Percentiles rank a stretch among this genome's conserved stretches.
phyloP scores from a whole-genome alignment of 2,329 filamentous ascomycete genomes.

The Gyromitra esculenta region DNA sequence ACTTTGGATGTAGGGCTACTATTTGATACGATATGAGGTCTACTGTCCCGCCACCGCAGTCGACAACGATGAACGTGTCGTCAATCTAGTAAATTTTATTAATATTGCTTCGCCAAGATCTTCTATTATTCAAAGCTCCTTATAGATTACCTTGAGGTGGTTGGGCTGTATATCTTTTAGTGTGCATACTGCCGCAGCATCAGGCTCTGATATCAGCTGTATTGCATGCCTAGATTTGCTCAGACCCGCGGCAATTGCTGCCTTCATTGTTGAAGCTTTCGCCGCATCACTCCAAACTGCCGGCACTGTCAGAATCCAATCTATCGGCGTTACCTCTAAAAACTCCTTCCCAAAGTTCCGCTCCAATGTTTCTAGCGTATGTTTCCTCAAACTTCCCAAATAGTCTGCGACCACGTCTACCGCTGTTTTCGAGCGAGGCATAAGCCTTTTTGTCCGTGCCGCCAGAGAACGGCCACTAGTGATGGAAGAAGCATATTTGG shows the following conservation, averaged over 20 bases:
- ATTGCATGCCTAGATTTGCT: constrained; percentile 5
- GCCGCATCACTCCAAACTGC: constrained; percentile 45
- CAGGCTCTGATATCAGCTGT: constrained; percentile 43
- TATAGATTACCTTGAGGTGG: constrained; percentile 15
- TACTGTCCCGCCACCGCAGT: constrained; percentile 51
- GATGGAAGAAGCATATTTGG: constrained; percentile 7
- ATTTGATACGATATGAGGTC: constrained; percentile 43
- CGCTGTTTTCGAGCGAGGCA: constrained; percentile 27
- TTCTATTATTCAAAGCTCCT: background rate
- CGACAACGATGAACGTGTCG: constrained; percentile 40
- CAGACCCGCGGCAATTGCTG: constrained; percentile 40
- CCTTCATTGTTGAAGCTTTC: constrained; percentile 35
- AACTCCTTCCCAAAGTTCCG: constrained; percentile 29
- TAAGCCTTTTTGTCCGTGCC: constrained; percentile 25
- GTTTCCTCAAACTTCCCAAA: constrained; percentile 29
- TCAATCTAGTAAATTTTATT: constrained; percentile 21
- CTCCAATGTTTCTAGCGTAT: constrained; percentile 28
- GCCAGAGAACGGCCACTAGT: background rate
- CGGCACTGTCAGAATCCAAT: constrained; percentile 48
- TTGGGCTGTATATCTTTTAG: constrained; percentile 42
- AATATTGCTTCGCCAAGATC: background rate
- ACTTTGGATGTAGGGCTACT: constrained; percentile 4
- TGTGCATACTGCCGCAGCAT: constrained; percentile 46
- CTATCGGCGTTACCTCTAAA: constrained; percentile 26
- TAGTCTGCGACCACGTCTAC: constrained; percentile 43